Conservation (phyloP, 768 basidiomycete genomes). For the Macrocybe gigantea region DNA sequence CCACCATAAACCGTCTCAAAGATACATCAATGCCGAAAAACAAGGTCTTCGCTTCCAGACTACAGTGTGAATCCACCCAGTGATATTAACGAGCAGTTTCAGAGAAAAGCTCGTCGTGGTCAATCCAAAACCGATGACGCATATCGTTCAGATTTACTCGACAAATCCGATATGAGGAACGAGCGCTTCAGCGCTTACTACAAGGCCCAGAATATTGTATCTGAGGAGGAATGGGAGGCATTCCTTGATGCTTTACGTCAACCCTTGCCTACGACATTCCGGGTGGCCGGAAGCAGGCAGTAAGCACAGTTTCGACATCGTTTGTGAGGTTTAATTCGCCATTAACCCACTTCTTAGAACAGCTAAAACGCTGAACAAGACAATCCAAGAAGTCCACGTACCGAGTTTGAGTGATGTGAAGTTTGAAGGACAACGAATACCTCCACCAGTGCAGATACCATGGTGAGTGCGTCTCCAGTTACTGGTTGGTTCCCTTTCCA, state of each 20-base stretch:
- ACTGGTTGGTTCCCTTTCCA: slow-evolving; percentile 5
- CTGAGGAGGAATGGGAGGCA: slow-evolving; percentile 72
- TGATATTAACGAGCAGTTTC: not conserved
- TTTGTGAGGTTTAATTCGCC: slow-evolving; percentile 4
- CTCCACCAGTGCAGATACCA: slow-evolving; percentile 77
- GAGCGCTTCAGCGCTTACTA: slow-evolving; percentile 66
- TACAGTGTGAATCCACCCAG: not conserved
- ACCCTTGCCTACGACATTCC: slow-evolving; percentile 90
- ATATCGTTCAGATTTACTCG: slow-evolving; percentile 46
- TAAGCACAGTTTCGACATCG: slow-evolving; percentile 25
- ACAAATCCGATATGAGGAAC: slow-evolving; percentile 64
- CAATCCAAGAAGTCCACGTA: slow-evolving; percentile 73
- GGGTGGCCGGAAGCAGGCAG: slow-evolving; percentile 87
- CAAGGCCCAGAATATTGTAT: slow-evolving; percentile 68
- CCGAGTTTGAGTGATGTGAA: slow-evolving; percentile 65
- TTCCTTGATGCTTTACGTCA: slow-evolving; percentile 61
- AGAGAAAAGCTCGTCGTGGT: not conserved
- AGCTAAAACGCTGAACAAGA: slow-evolving; percentile 70
- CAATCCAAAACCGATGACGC: slow-evolving; percentile 16
- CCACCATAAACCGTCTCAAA: too few relatives aligned
- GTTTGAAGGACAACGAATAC: slow-evolving; percentile 71
- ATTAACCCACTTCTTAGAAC: slow-evolving; percentile 29
- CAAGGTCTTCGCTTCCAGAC: not conserved
- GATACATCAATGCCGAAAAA: not conserved
- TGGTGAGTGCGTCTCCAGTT: slow-evolving; percentile 49